Evolutionary conservation across 306 rosid species (phyloP).

Genomic region (Glycine soja): DNA sequence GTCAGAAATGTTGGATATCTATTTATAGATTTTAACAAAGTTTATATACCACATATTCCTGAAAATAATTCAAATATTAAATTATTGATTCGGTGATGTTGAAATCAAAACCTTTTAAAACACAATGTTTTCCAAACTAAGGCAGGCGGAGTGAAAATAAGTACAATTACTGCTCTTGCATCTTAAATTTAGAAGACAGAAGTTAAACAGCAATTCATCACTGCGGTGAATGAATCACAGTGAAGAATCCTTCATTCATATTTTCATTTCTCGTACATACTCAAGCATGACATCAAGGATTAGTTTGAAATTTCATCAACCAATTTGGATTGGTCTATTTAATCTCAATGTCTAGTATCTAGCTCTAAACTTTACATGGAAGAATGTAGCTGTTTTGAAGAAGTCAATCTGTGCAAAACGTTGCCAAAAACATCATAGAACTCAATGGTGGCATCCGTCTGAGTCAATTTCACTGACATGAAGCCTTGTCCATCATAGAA

Average conservation of each 20-base stretch:
- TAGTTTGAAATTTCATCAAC: slow-evolving; percentile 1
- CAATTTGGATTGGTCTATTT: not conserved
- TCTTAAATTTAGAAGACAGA: not conserved
- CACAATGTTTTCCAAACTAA: not conserved
- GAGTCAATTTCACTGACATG: slow-evolving; percentile 61
- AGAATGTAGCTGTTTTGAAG: slow-evolving; percentile 51
- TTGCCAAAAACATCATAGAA: slow-evolving; percentile 62
- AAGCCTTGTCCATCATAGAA: slow-evolving; percentile 73
- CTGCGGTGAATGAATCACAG: not conserved
- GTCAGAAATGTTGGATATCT: too few species aligned
- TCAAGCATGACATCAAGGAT: slow-evolving; percentile 12
- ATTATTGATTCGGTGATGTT: not conserved
- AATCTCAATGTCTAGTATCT: slow-evolving; percentile 1
- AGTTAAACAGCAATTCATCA: not conserved
- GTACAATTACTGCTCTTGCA: not conserved
- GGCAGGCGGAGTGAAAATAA: slow-evolving; percentile 12
- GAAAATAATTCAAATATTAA: not conserved
- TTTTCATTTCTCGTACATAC: slow-evolving; percentile 7
- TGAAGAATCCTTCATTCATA: not conserved
- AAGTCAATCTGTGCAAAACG: slow-evolving; percentile 47
- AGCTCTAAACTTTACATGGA: slow-evolving; percentile 39
- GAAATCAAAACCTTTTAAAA: slow-evolving; percentile 1
- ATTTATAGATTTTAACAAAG: not conserved
- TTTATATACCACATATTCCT: not conserved
- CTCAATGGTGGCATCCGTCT: slow-evolving; percentile 50